phyloP scores from a whole-genome alignment of 169 alveolate genomes.

The Cryptosporidium felis region DNA sequence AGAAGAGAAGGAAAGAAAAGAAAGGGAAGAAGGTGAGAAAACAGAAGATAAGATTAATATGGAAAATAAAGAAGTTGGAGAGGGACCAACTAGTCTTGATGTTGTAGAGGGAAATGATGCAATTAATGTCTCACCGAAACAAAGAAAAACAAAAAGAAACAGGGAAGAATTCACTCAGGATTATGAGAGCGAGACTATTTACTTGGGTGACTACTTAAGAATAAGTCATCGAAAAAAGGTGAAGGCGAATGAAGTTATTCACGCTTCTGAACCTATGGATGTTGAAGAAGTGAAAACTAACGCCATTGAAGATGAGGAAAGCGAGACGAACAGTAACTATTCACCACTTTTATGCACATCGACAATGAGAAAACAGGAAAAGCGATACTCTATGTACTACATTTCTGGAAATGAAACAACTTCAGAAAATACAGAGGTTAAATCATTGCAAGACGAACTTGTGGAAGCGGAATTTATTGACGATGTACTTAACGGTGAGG shows the following conservation, averaged over 20 bases:
- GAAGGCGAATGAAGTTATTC: background rate
- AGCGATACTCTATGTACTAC: conserved; percentile 45
- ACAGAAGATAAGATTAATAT: background rate
- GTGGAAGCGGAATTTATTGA: conserved; percentile 71
- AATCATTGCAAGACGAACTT: conserved; percentile 60
- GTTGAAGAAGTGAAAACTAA: background rate
- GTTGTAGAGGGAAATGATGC: background rate
- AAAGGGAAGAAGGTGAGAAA: background rate
- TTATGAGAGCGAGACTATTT: background rate
- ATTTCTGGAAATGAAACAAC: background rate
- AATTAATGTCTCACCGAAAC: background rate
- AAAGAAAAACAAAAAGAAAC: background rate
- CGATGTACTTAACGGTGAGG: conserved; percentile 4
- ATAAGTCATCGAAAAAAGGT: conserved; percentile 8
- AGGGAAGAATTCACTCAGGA: background rate
- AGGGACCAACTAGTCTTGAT: background rate
- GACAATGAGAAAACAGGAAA: conserved; percentile 38
- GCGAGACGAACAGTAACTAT: background rate
- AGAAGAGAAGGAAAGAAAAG: background rate
- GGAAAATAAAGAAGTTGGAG: background rate
- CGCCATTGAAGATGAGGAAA: background rate
- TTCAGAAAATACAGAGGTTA: background rate
- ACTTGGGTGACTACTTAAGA: background rate
- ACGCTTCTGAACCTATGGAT: background rate
- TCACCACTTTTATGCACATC: conserved; percentile 59